These are phyloP conservation scores for Juglanconis sp. DNA, from an alignment of 2,329 filamentous ascomycete genomes.

Conservation along the genomic window DNA sequence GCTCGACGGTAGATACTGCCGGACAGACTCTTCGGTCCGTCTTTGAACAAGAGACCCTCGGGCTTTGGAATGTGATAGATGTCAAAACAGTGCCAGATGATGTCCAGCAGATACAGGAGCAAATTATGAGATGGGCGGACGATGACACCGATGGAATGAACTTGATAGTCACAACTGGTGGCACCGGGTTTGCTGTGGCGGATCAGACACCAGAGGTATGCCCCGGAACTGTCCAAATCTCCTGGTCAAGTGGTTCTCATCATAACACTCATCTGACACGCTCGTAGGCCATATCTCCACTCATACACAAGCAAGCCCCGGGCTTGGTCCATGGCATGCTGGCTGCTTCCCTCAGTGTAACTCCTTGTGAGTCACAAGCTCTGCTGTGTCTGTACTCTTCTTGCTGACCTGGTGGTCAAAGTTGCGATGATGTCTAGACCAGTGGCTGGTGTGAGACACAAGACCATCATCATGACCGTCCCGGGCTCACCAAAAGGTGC, in stretches of 20 bases:
- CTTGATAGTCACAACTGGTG: constrained; percentile 83
- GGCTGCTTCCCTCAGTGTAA: constrained; percentile 75
- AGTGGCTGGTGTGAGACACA: constrained; percentile 80
- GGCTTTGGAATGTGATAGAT: constrained; percentile 67
- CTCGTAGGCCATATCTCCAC: constrained; percentile 66
- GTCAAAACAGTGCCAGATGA: constrained; percentile 79
- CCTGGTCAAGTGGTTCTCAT: background rate
- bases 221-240: background rate
- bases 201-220: constrained; percentile 85
- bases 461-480: constrained; percentile 79
- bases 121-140: constrained; percentile 73
- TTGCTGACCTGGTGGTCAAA: constrained; percentile 35
- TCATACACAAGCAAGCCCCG: constrained; percentile 82
- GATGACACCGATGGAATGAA: constrained; percentile 54
- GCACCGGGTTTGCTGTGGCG: constrained; percentile 83
- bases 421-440: constrained; percentile 97
- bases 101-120: constrained; percentile 68
- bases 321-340: constrained; percentile 97
- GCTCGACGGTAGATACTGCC: constrained; percentile 76
- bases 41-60: constrained; percentile 63
- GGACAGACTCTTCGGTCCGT: constrained; percentile 64
- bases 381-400: background rate
- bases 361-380: constrained; percentile 67
- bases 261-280: background rate
- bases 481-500: constrained; percentile 95